phyloP scores from a whole-genome alignment of 148 eudicot genomes.

The Silene conica region DNA sequence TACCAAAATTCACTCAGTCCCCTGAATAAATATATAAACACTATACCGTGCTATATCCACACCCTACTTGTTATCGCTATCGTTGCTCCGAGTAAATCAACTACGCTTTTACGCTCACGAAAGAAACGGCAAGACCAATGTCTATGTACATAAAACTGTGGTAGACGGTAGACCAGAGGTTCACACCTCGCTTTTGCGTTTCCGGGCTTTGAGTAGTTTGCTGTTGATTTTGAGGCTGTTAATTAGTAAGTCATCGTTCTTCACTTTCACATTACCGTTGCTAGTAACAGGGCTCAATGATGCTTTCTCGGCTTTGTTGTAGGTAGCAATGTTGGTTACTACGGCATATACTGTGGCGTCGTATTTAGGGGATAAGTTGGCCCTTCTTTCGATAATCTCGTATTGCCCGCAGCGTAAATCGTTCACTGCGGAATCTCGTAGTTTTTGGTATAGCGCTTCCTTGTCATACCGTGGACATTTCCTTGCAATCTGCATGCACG shows the following conservation, averaged over 20 bases:
- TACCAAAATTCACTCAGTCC: slow-evolving; percentile 52
- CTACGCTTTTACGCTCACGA: neutral
- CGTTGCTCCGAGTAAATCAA: neutral
- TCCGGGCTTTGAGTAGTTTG: slow-evolving; percentile 38
- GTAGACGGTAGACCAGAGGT: neutral
- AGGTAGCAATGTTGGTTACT: slow-evolving; percentile 53
- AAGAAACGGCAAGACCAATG: neutral
- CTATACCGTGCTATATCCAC: neutral
- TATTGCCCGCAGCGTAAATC: slow-evolving; percentile 54
- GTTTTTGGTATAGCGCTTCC: slow-evolving; percentile 43
- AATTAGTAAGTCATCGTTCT: slow-evolving; percentile 21
- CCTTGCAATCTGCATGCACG: slow-evolving; percentile 44
- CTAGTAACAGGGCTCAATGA: slow-evolving; percentile 28
- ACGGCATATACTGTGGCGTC: slow-evolving; percentile 55
- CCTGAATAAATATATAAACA: slow-evolving; percentile 7
- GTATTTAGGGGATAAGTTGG: slow-evolving; percentile 45
- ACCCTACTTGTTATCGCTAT: slow-evolving; percentile 9
- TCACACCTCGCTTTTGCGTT: slow-evolving; percentile 32
- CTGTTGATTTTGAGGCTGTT: slow-evolving; percentile 19
- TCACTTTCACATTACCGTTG: slow-evolving; percentile 40
- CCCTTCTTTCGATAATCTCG: slow-evolving; percentile 55
- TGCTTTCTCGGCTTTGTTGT: slow-evolving; percentile 27
- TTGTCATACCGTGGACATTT: slow-evolving; percentile 43
- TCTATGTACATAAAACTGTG: slow-evolving; percentile 29
- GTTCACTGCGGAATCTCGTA: slow-evolving; percentile 43